Percentiles rank a stretch among this genome's conserved stretches.
phyloP scores from a whole-genome alignment of 169 alveolate species.

The Amoebophrya sp. region DNA sequence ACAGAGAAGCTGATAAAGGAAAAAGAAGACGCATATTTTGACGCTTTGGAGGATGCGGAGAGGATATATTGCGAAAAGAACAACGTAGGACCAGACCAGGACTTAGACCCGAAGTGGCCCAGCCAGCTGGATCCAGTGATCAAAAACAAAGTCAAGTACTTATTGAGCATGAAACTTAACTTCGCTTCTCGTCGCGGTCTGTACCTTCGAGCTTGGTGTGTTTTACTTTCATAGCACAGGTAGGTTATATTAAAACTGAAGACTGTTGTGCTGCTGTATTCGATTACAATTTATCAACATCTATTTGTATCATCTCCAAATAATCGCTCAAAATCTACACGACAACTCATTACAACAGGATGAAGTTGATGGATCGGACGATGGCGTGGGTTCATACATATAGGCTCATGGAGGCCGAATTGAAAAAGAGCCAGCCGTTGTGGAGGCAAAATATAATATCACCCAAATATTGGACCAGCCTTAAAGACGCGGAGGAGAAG shows the following conservation, averaged over 20 bases:
- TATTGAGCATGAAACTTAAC: too few relatives aligned
- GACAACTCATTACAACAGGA: not conserved
- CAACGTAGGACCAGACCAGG: not conserved
- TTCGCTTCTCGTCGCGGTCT: too few relatives aligned
- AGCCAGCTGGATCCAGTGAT: not conserved
- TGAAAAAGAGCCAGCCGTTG: not conserved
- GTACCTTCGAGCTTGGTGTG: too few relatives aligned
- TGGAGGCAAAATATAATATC: not conserved
- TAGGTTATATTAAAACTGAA: too few relatives aligned
- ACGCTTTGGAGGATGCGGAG: not conserved
- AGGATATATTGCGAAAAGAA: not conserved
- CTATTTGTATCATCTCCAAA: too few relatives aligned
- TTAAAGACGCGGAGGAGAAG: not conserved
- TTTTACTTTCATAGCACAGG: too few relatives aligned
- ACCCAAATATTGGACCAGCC: not conserved
- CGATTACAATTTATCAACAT: too few relatives aligned
- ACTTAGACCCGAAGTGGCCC: not conserved
- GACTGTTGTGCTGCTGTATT: too few relatives aligned
- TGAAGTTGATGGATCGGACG: not conserved
- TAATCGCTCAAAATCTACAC: not conserved
- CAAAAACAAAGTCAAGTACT: not conserved
- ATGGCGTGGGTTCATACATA: not conserved
- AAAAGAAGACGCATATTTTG: not conserved
- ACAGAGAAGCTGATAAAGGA: not conserved
- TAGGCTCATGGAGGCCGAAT: not conserved